phyloP scores from a whole-genome alignment of 441 rosid genomes.

The Theobroma grandiflorum region DNA sequence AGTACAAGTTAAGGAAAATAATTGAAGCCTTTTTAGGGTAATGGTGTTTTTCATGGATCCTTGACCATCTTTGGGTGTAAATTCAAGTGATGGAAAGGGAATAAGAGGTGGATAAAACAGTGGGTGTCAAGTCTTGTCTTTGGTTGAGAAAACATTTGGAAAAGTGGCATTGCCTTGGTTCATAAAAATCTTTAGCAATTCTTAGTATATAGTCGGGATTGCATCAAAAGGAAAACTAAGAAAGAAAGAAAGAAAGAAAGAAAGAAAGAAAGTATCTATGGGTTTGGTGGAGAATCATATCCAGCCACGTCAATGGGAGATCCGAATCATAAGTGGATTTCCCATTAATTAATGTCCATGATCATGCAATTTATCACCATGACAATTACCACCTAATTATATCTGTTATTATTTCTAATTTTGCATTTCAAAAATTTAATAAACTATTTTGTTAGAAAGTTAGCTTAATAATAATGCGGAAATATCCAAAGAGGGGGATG shows the following conservation, averaged over 20 bases:
- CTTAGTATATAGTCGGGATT: constrained; percentile 7
- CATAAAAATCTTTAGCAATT: neutral
- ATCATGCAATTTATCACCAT: neutral
- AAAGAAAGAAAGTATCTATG: too few relatives aligned
- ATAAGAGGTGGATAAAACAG: neutral
- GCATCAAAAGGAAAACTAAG: neutral
- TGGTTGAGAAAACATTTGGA: constrained; percentile 16
- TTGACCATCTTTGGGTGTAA: neutral
- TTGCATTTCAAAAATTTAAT: too few relatives aligned
- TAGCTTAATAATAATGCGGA: too few relatives aligned
- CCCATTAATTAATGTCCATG: neutral
- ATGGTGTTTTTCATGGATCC: neutral
- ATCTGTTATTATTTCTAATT: too few relatives aligned
- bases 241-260: too few relatives aligned
- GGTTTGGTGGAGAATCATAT: constrained; percentile 6
- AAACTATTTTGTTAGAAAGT: too few relatives aligned
- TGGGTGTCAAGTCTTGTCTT: constrained; percentile 1
- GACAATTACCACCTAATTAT: neutral
- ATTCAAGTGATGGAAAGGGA: neutral
- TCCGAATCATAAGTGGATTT: neutral
- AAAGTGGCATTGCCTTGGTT: neutral
- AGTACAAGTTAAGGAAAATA: too few relatives aligned
- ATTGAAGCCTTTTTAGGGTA: neutral
- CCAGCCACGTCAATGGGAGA: neutral
- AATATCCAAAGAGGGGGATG: too few relatives aligned